phyloP scores from a whole-genome alignment of 2,329 filamentous ascomycete genomes.

The Pseudogymnoascus destructans region DNA sequence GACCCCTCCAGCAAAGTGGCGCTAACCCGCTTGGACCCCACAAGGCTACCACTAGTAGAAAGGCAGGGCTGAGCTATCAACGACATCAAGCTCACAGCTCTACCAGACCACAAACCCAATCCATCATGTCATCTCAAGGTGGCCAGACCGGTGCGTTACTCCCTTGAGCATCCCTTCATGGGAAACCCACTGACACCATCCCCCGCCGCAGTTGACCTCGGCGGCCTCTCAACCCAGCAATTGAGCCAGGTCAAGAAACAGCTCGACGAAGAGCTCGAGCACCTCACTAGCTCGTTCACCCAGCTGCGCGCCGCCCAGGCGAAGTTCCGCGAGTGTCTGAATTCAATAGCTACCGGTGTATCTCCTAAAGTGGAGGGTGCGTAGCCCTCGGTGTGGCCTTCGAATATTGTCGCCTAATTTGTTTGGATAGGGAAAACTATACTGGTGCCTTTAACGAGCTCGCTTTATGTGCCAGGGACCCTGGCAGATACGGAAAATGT shows the following conservation, averaged over 20 bases:
- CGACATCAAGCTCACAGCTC: neutral
- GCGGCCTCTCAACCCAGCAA: conserved; percentile 68
- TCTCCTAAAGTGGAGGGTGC: conserved; percentile 28
- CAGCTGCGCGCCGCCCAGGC: conserved; percentile 81
- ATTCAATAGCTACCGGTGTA: conserved; percentile 54
- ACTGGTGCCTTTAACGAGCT: conserved; percentile 88
- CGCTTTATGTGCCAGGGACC: conserved; percentile 80
- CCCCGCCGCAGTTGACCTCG: conserved; percentile 45
- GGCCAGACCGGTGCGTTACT: neutral
- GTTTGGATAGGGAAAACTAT: conserved; percentile 39
- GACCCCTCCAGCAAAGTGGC: neutral
- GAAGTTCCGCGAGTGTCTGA: conserved; percentile 84
- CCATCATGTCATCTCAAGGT: conserved; percentile 7
- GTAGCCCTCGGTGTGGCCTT: conserved; percentile 19
- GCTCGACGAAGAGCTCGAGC: conserved; percentile 89
- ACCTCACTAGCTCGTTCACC: conserved; percentile 78
- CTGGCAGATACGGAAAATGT: conserved; percentile 64
- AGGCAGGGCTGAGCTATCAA: conserved; percentile 9
- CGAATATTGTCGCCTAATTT: neutral
- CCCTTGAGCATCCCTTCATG: neutral
- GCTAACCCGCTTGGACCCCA: neutral
- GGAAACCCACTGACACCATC: neutral
- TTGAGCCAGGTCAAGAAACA: conserved; percentile 89
- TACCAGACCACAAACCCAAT: conserved; percentile 2
- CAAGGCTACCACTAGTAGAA: conserved; percentile 8